A percentile compares a stretch with the other conserved stretches of the same genome.
Evolutionary conservation across 345 rosid genomes (phyloP).

Genomic region (Syzygium jambos): DNA sequence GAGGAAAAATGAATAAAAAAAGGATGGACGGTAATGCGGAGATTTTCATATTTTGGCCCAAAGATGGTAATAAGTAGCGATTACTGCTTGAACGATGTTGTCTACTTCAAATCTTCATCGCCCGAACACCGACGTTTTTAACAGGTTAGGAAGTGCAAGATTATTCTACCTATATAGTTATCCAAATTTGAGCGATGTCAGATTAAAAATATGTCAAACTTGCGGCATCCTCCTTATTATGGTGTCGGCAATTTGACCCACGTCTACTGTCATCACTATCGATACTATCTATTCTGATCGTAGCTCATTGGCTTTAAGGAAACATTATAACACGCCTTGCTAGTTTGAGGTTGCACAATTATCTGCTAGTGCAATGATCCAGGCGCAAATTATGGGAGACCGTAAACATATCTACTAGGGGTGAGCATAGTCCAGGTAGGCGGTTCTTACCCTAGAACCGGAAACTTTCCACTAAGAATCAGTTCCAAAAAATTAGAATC

Average conservation of each 20-base stretch:
- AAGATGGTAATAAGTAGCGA: neutral
- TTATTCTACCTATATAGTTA: neutral
- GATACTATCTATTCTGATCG: neutral
- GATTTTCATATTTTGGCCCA: neutral
- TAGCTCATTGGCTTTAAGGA: neutral
- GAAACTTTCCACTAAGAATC: too few relatives aligned
- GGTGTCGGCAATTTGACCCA: rapidly evolving
- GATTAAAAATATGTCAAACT: neutral
- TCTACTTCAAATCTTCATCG: neutral
- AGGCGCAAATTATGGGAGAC: neutral
- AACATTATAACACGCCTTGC: neutral
- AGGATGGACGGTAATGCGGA: neutral
- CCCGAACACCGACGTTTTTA: neutral
- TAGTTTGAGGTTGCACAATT: neutral
- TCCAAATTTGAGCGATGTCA: neutral
- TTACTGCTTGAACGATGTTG: neutral
- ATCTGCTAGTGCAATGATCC: neutral
- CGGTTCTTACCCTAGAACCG: too few relatives aligned
- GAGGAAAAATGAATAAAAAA: neutral
- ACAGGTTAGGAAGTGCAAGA: neutral
- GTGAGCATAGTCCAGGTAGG: too few relatives aligned
- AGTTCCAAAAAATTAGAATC: too few relatives aligned
- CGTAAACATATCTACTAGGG: neutral
- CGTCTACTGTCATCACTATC: neutral
- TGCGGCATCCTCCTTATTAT: neutral